Evolutionary conservation across 1,139 yeast genomes (phyloP).

Genomic region (Nadsonia commutata): DNA sequence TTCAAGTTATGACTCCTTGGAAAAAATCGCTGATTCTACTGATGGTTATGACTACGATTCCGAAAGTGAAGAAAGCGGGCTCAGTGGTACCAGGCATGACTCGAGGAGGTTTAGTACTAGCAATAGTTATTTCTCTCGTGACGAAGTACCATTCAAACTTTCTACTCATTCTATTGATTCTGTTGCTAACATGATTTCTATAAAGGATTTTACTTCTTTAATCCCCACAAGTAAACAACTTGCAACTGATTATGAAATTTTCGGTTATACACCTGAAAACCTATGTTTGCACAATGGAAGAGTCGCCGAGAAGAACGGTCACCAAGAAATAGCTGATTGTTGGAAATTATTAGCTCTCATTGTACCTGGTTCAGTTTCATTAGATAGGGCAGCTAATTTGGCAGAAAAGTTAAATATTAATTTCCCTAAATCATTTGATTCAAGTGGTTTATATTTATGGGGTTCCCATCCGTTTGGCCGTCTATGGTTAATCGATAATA

Average conservation of each 20-base stretch:
- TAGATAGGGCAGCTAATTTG: not conserved
- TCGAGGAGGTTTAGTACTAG: too few species aligned
- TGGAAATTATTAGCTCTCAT: slow-evolving; percentile 43
- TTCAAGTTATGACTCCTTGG: not conserved
- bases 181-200: slow-evolving; percentile 37
- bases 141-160: too few species aligned
- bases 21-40: slow-evolving; percentile 2
- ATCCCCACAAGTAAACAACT: slow-evolving; percentile 67
- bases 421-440: not conserved
- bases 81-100: too few species aligned
- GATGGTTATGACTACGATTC: slow-evolving; percentile 5
- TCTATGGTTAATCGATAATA: slow-evolving; percentile 51
- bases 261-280: slow-evolving; percentile 51
- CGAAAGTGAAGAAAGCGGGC: slow-evolving; percentile 4
- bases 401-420: not conserved
- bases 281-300: slow-evolving; percentile 55
- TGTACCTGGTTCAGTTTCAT: slow-evolving; percentile 3
- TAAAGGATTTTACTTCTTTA: slow-evolving; percentile 52
- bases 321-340: slow-evolving; percentile 50
- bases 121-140: too few species aligned
- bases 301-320: slow-evolving; percentile 56
- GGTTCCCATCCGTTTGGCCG: slow-evolving; percentile 73
- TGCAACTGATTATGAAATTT: slow-evolving; percentile 59
- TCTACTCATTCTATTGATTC: not conserved
- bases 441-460: slow-evolving; percentile 34